Base-by-base conservation (phyloP, 257 asterid genomes). In the Lithospermum erythrorhizon region DNA sequence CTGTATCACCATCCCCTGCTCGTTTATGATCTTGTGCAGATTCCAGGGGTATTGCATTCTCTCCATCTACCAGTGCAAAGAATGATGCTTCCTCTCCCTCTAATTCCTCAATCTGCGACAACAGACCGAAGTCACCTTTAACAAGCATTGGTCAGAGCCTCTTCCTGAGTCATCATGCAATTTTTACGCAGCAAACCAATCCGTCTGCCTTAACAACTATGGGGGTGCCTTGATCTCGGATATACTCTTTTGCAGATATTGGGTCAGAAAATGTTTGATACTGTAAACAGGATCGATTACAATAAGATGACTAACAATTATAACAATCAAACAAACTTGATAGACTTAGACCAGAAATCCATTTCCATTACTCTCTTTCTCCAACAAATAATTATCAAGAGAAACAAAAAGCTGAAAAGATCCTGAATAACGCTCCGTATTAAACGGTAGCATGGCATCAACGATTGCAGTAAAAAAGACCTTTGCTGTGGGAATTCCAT, bases 1-100 rank as follows among this genome's bases (percentile, higher is more conserved):
- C 98, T 10, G 82, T 76, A 67, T 90, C 98, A 18, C 94, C 95
- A 37, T 85, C 98, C 25, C 96, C 96, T 1, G 83, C 96, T 75
- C 98, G 86, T 82, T 90, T 90, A 70, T 90, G 95, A 71, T 90
- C 98, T 73, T 90, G 98, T 58, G 98, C 98, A 7, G 98, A 90
- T 79, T 87, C 98, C 41, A 90, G 61, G 55, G 98, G 79, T 70
- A 90, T 66, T 49, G 98, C 98, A 78, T 83, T 80, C 75, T 87
- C 90, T 49, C 98, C 98, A 67, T 90, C 98, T 10, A 87, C 96
- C 27, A 90, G 69, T 30, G 98, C 98, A 65, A 90, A 90, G 70
- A 87, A 90, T 0, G 98, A 90, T 13, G 85, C 98, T 78, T 90
- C 98, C 62, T 90, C 98, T 59, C 98, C 98, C 77, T 90, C 96